Percentiles rank a stretch among this genome's conserved stretches.
Evolutionary conservation across 441 rosid genomes (phyloP).

Genomic region (Pelargonium citronellum): DNA sequence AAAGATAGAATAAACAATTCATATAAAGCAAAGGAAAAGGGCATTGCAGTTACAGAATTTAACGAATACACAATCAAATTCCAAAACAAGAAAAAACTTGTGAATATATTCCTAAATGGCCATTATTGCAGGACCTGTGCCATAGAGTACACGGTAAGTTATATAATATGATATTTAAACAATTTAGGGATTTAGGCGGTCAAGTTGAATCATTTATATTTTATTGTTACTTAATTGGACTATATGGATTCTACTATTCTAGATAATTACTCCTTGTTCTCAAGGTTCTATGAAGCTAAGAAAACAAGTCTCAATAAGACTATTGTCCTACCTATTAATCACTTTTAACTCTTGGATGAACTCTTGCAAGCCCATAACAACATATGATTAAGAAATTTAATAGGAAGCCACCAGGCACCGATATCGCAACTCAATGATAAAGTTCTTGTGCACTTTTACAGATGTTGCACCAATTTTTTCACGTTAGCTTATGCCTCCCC

Average conservation of each 20-base stretch:
- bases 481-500: too few species aligned
- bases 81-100: not conserved
- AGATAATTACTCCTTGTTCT: not conserved
- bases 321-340: not conserved
- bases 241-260: not conserved
- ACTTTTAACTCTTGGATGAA: not conserved
- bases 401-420: not conserved
- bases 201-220: not conserved
- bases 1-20: not conserved
- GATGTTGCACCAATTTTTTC: too few species aligned
- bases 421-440: not conserved
- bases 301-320: not conserved
- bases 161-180: not conserved
- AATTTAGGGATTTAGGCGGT: constrained; percentile 1
- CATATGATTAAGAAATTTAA: not conserved
- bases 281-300: not conserved
- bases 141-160: not conserved
- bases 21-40: not conserved
- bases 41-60: not conserved
- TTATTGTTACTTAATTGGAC: not conserved
- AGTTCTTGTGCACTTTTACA: not conserved
- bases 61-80: not conserved
- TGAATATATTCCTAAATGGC: not conserved
- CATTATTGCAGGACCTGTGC: not conserved
- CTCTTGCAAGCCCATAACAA: not conserved